Conservation (phyloP, 805 yeast genomes). For the Saturnispora dispora region DNA sequence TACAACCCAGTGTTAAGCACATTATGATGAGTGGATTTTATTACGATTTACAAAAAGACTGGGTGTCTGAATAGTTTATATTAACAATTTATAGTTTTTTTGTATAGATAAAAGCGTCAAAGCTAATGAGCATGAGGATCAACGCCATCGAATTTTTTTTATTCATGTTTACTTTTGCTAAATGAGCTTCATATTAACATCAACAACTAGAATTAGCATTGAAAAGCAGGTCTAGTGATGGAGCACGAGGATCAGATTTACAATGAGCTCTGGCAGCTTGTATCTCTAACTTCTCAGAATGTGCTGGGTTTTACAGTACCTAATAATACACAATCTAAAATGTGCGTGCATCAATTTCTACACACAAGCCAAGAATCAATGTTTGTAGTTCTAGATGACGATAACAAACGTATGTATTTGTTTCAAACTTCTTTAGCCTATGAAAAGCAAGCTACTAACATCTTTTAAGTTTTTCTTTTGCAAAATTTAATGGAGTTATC, state of each 20-base stretch:
- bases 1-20: conserved; percentile 1
- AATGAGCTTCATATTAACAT: background rate
- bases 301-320: background rate
- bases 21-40: conserved; percentile 4
- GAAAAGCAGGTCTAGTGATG: background rate
- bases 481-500: background rate
- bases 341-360: background rate
- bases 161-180: background rate
- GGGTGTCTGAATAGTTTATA: background rate
- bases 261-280: background rate
- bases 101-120: background rate
- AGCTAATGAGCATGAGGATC: background rate
- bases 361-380: background rate
- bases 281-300: background rate
- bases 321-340: background rate
- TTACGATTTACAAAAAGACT: background rate
- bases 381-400: background rate
- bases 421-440: no score
- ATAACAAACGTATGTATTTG: background rate
- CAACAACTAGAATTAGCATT: background rate
- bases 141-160: background rate
- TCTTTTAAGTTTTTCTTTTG: background rate
- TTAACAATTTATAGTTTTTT: background rate
- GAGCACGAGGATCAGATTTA: background rate
- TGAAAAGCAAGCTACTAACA: background rate